Evolutionary conservation across 495 filamentous ascomycete species (phyloP).

Genomic region (Penicillium daleae): DNA sequence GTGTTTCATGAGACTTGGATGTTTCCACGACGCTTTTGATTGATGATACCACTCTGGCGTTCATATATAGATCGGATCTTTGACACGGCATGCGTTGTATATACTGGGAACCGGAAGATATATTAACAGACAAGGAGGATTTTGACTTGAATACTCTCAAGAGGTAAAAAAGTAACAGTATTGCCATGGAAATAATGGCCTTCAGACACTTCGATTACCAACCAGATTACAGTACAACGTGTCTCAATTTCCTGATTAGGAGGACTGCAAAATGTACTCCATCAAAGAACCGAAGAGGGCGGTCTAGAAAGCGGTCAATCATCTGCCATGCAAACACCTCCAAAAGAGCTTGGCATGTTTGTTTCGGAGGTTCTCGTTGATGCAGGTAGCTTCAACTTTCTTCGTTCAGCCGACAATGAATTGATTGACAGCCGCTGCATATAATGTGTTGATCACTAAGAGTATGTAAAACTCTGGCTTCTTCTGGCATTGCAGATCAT

Average conservation of each 20-base stretch:
- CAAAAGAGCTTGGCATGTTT: constrained; percentile 18
- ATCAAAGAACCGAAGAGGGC: too few species aligned
- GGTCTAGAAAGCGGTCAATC: too few species aligned
- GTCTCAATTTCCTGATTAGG: too few species aligned
- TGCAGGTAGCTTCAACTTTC: constrained; percentile 29
- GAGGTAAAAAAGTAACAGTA: neutral
- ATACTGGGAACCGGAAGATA: constrained; percentile 3
- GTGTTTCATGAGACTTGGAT: neutral
- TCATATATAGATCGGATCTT: neutral
- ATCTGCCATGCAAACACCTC: neutral
- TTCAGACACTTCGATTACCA: too few species aligned
- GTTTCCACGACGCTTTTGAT: constrained; percentile 4
- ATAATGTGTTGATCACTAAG: constrained; percentile 5
- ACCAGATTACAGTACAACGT: too few species aligned
- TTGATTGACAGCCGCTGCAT: constrained; percentile 10
- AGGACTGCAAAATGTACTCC: too few species aligned
- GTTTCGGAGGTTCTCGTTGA: constrained; percentile 21
- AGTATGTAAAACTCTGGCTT: constrained; percentile 3
- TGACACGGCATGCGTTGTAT: constrained; percentile 8
- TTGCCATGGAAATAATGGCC: neutral
- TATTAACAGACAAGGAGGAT: neutral
- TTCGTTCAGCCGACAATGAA: constrained; percentile 6
- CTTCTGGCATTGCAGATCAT: neutral
- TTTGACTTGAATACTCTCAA: neutral
- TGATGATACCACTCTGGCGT: constrained; percentile 14